Percentiles rank a stretch among this genome's conserved stretches.
Conservation (phyloP, 331 rosid species). For the Pyracantha coccinea region DNA sequence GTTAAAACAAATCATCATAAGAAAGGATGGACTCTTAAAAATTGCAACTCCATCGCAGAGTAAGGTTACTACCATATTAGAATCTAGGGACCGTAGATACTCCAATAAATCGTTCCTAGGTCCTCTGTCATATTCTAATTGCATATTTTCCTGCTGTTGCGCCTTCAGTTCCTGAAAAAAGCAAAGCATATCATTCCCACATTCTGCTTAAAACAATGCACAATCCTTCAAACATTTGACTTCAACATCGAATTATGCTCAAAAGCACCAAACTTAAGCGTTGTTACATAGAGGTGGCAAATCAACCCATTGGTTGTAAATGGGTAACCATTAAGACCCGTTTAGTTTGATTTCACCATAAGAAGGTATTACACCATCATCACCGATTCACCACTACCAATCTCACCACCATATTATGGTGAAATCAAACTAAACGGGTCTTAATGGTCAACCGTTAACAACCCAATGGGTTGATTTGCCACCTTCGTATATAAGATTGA, state of each 20-base stretch:
- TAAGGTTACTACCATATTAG: conserved; percentile 59
- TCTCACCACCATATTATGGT: not conserved
- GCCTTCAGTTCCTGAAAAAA: conserved; percentile 65
- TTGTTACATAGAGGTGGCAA: no score
- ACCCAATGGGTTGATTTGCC: not conserved
- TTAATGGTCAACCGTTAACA: not conserved
- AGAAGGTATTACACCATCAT: not conserved
- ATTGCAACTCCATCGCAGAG: not conserved
- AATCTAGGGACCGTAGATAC: conserved; percentile 80
- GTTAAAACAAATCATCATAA: conserved; percentile 16
- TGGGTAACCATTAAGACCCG: no score
- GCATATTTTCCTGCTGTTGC: conserved; percentile 51
- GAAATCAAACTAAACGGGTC: not conserved
- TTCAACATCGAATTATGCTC: not conserved
- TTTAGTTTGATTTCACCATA: no score
- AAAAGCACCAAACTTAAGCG: not conserved
- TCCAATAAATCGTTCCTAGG: conserved; percentile 69
- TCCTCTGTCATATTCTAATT: conserved; percentile 52
- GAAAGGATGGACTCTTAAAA: not conserved
- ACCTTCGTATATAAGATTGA: not conserved
- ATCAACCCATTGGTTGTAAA: no score
- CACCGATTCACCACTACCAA: not conserved
- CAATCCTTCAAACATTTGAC: not conserved
- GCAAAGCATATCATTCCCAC: not conserved
- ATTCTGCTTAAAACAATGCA: not conserved